A percentile compares a stretch with the other conserved stretches of the same genome.
These are phyloP conservation scores for Gracilaria vermiculophylla DNA, from an alignment of 23 red algal species.

Conservation along the genomic window DNA sequence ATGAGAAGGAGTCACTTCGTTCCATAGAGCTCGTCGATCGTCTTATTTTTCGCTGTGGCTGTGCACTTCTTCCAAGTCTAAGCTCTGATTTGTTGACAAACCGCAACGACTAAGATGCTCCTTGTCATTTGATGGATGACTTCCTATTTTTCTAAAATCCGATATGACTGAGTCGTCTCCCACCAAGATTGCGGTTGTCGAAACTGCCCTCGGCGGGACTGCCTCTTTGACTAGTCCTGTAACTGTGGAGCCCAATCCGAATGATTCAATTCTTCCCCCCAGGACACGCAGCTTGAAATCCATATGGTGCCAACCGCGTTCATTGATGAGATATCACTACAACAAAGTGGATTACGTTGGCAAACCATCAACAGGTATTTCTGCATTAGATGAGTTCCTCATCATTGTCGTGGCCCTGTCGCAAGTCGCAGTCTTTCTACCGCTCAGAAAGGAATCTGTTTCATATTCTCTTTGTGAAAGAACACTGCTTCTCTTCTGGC, in stretches of 20 bases:
- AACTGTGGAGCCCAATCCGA: neutral
- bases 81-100: too few relatives aligned
- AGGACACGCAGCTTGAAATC: neutral
- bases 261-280: neutral
- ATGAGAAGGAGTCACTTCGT: too few relatives aligned
- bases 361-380: neutral
- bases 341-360: neutral
- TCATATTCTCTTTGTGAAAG: neutral
- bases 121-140: too few relatives aligned
- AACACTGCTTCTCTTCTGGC: slow-evolving; percentile 15
- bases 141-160: too few relatives aligned
- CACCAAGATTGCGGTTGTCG: slow-evolving; percentile 2
- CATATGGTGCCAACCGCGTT: neutral
- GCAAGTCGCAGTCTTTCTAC: slow-evolving; percentile 2
- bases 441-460: neutral
- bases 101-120: too few relatives aligned
- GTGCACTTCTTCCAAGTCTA: too few relatives aligned
- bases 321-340: neutral
- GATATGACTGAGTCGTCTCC: neutral
- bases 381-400: neutral
- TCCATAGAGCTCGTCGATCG: too few relatives aligned
- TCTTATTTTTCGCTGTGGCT: too few relatives aligned
- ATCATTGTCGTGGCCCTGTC: neutral
- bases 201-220: slow-evolving; percentile 3
- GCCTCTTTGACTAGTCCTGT: neutral